These are phyloP conservation scores for Phylloporus sp. DNA, from an alignment of 768 basidiomycete genomes.

Conservation along the genomic window DNA sequence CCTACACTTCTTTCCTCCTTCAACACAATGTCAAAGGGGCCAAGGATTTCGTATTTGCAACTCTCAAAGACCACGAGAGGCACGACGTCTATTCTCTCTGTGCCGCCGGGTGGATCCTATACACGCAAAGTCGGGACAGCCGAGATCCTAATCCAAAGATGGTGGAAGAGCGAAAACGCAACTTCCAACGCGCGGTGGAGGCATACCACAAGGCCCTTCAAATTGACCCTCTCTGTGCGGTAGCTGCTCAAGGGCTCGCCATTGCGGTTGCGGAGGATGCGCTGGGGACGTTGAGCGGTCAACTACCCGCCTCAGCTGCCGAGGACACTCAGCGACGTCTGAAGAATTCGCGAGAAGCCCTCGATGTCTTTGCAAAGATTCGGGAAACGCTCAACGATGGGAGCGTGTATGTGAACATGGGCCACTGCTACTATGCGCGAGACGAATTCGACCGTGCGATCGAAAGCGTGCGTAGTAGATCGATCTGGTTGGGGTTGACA, in stretches of 20 bases:
- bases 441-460: conserved; percentile 96
- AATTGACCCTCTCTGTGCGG: conserved; percentile 78
- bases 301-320: conserved; percentile 39
- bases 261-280: conserved; percentile 93
- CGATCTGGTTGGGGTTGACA: neutral
- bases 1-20: conserved; percentile 90
- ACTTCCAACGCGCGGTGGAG: conserved; percentile 80
- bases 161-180: conserved; percentile 59
- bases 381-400: conserved; percentile 79
- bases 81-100: conserved; percentile 90
- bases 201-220: conserved; percentile 90
- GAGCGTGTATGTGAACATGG: conserved; percentile 93
- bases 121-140: conserved; percentile 80
- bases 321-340: conserved; percentile 66
- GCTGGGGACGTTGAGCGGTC: conserved; percentile 61
- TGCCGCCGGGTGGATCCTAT: conserved; percentile 82
- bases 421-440: conserved; percentile 87
- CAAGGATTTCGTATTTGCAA: conserved; percentile 85
- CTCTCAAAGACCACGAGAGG: conserved; percentile 80
- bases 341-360: conserved; percentile 78
- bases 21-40: conserved; percentile 70
- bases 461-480: conserved; percentile 66
- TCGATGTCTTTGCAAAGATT: conserved; percentile 87
- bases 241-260: conserved; percentile 93
- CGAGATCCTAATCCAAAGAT: conserved; percentile 55